A percentile compares a stretch with the other conserved stretches of the same genome.
Evolutionary conservation across 2,329 filamentous ascomycete species (phyloP).

Genomic region (Sarocladiaceae sp.): DNA sequence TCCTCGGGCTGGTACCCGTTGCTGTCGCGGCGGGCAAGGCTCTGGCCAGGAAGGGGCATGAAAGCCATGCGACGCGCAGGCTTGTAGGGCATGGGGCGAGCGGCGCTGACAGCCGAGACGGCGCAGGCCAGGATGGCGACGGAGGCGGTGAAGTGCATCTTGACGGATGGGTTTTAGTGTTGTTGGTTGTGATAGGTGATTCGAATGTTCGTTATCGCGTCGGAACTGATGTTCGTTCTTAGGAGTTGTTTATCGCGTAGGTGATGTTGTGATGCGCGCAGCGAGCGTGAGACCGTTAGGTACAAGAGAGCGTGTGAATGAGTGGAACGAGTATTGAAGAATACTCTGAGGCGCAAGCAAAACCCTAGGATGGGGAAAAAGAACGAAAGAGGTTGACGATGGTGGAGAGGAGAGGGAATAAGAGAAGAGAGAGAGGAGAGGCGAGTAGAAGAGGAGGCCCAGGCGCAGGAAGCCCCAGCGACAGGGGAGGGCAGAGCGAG

Average conservation of each 20-base stretch:
- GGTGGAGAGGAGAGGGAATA: neutral
- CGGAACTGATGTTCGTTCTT: neutral
- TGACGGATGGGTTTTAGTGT: constrained; percentile 15
- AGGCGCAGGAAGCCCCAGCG: neutral
- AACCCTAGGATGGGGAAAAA: constrained; percentile 13
- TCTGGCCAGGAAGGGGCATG: constrained; percentile 33
- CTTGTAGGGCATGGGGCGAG: constrained; percentile 29
- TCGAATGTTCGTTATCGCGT: neutral
- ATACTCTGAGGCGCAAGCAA: constrained; percentile 19
- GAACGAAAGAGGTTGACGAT: constrained; percentile 10
- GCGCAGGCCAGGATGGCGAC: constrained; percentile 31
- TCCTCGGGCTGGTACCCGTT: constrained; percentile 46
- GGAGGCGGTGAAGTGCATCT: constrained; percentile 32
- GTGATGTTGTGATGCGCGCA: neutral
- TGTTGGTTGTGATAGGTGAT: neutral
- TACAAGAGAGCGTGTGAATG: constrained; percentile 14
- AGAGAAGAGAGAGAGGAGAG: constrained; percentile 10
- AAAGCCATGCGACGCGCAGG: constrained; percentile 21
- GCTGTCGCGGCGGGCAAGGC: constrained; percentile 39
- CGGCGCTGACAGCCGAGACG: constrained; percentile 20
- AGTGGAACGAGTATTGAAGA: constrained; percentile 23
- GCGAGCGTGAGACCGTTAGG: neutral
- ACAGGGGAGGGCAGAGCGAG: neutral
- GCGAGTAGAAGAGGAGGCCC: constrained; percentile 7
- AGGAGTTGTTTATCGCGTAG: constrained; percentile 11